These are phyloP conservation scores for Candida stauntonica DNA, from an alignment of 805 yeast species.

Conservation along the genomic window DNA sequence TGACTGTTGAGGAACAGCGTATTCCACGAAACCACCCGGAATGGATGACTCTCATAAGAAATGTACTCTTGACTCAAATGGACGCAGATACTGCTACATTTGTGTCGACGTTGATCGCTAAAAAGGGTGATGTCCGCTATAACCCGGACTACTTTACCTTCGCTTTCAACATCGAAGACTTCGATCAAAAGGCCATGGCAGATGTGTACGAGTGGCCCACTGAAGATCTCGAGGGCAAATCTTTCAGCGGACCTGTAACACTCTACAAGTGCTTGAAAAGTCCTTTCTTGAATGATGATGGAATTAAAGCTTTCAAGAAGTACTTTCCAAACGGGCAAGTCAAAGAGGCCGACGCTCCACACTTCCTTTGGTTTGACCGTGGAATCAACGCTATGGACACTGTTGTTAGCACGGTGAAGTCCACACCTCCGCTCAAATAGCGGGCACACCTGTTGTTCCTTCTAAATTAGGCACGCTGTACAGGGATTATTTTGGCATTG, in stretches of 20 bases:
- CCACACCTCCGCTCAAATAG: no score
- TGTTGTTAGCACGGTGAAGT: no score
- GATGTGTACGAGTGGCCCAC: constrained; percentile 32
- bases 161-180: constrained; percentile 28
- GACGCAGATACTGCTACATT: constrained; percentile 28
- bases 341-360: no score
- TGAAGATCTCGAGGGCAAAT: constrained; percentile 18
- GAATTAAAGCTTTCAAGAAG: constrained; percentile 22
- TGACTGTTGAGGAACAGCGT: constrained; percentile 32
- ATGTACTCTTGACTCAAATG: no score
- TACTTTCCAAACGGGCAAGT: constrained; percentile 23
- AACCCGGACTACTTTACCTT: constrained; percentile 28
- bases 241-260: constrained; percentile 34
- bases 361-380: no score
- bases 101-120: constrained; percentile 34
- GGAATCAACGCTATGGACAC: no score
- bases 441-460: no score
- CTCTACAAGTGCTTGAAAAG: constrained; percentile 38
- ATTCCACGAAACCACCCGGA: no score
- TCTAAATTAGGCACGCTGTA: no score
- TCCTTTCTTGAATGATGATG: constrained; percentile 32
- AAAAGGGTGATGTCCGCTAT: constrained; percentile 19
- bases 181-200: constrained; percentile 21
- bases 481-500: no score
- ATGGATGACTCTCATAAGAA: no score